These are phyloP conservation scores for Eremochloa ophiuroides DNA, from an alignment of 176 grass and related monocot genomes.

Conservation along the genomic window DNA sequence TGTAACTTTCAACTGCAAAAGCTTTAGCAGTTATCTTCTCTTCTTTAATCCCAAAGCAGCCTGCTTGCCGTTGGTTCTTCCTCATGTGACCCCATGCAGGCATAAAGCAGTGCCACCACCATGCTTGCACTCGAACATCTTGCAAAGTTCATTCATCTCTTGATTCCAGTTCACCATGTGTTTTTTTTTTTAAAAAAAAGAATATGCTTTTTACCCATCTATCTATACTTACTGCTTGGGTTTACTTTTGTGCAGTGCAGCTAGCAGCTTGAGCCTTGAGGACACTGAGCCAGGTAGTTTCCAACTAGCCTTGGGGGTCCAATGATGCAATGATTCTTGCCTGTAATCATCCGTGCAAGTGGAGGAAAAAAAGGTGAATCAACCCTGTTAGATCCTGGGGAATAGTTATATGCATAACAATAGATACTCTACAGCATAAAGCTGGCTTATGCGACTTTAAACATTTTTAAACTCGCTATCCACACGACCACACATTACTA, in stretches of 20 bases:
- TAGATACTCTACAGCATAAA: slow-evolving; percentile 29
- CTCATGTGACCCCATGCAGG: slow-evolving; percentile 32
- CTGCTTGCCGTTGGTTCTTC: slow-evolving; percentile 19
- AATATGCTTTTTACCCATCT: neutral
- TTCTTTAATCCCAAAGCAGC: slow-evolving; percentile 37
- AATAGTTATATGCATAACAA: slow-evolving; percentile 33
- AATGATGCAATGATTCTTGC: slow-evolving; percentile 45
- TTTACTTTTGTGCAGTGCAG: slow-evolving; percentile 18
- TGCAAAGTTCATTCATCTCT: slow-evolving; percentile 5
- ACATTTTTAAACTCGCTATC: slow-evolving; percentile 13
- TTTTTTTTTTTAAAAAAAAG: neutral
- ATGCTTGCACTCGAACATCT: neutral
- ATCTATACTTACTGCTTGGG: slow-evolving; percentile 12
- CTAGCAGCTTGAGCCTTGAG: slow-evolving; percentile 6
- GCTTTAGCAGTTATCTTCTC: slow-evolving; percentile 22
- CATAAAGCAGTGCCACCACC: slow-evolving; percentile 30
- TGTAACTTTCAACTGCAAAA: slow-evolving; percentile 32
- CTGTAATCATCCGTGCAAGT: slow-evolving; percentile 38
- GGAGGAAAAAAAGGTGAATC: slow-evolving; percentile 46
- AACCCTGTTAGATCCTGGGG: slow-evolving; percentile 32
- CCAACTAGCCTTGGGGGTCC: slow-evolving; percentile 29
- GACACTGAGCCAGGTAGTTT: slow-evolving; percentile 40
- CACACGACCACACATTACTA: slow-evolving; percentile 13
- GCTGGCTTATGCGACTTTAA: slow-evolving; percentile 21
- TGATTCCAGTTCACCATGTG: slow-evolving; percentile 13